Evolutionary conservation across 139 green algal genomes (phyloP), one percentile per base, ranked within the genome.

Genomic region (Tetraselmis striata): DNA sequence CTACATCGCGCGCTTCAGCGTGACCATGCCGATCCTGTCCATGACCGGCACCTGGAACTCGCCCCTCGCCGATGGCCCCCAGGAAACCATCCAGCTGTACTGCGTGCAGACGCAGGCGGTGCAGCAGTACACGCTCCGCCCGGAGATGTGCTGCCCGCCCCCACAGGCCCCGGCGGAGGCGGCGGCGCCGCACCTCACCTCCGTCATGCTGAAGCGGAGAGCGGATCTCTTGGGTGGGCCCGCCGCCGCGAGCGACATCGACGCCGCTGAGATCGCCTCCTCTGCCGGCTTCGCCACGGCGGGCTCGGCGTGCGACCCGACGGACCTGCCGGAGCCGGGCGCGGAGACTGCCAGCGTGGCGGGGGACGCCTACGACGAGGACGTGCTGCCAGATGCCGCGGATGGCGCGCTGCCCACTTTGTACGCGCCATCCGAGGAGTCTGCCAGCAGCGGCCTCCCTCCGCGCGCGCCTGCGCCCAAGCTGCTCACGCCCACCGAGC

Each of bases 51-150:
- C 45, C 45, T 67, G 45, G 45, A 67, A 67, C 45, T 67, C 45
- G 5, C 45, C 45, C 45, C 45, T 67, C 45, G 87, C 91, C 0
- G 23, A 81, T 30, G 29, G 67, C 32, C 23, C 83, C 79, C 79
- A 31, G n/a, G 77, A 81, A 23, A 83, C 59, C 29, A 87, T 89
- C 59, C 84, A 85, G 76, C 80, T 97, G 30, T 90, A 86, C 79
- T 91, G 83, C 59, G 84, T 96, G 59, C 94, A 98, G 87, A 91
- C 92, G 2, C 87, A 94, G 25, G 92, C 87, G 0, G 91, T 98
- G 0, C 95, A 98, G 89, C 91, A 95, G 85, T 98, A 98, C 85
- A 86, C 80, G 11, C 84, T 98, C 18, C 86, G 91, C 30, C 82
- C 88, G 0, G 81, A 78, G 23, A 45, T 87, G 27, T 98, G 93